These are phyloP conservation scores for Saturnispora diversa DNA, from an alignment of 805 yeast species.

Conservation along the genomic window DNA sequence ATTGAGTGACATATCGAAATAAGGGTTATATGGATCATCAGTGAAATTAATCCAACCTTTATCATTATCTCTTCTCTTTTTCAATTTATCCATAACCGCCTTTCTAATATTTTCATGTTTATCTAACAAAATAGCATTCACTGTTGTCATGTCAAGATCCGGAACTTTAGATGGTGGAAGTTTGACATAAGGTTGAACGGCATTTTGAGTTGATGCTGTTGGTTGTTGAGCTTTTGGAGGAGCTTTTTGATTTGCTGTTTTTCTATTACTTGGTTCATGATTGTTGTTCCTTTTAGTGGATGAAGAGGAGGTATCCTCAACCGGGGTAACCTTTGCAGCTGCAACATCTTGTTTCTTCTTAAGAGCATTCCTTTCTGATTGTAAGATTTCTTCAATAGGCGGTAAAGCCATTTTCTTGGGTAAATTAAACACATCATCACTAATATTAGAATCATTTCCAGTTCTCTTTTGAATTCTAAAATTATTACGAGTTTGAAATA, in stretches of 20 bases:
- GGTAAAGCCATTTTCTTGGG: constrained; percentile 50
- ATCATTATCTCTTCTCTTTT: constrained; percentile 60
- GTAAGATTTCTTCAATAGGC: constrained; percentile 15
- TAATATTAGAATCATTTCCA: constrained; percentile 61
- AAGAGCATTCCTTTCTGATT: constrained; percentile 6
- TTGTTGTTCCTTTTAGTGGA: not conserved
- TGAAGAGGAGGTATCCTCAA: constrained; percentile 3
- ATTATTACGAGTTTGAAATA: constrained; percentile 29
- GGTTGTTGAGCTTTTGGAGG: constrained; percentile 11
- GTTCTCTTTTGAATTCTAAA: constrained; percentile 57
- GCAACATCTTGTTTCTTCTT: constrained; percentile 14
- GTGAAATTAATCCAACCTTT: constrained; percentile 76
- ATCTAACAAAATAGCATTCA: constrained; percentile 62
- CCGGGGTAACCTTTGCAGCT: not conserved
- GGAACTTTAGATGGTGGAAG: constrained; percentile 89
- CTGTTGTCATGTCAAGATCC: constrained; percentile 81
- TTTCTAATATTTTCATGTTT: constrained; percentile 70
- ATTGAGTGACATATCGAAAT: constrained; percentile 57
- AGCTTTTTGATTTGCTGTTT: constrained; percentile 4
- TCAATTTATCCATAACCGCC: constrained; percentile 80
- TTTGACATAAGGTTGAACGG: constrained; percentile 73
- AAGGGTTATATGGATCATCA: constrained; percentile 80
- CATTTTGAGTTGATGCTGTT: constrained; percentile 24
- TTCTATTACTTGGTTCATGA: not conserved
- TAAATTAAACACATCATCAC: constrained; percentile 73